Evolutionary conservation across 1,139 yeast genomes (phyloP).

Genomic region (Taphrina sp.): DNA sequence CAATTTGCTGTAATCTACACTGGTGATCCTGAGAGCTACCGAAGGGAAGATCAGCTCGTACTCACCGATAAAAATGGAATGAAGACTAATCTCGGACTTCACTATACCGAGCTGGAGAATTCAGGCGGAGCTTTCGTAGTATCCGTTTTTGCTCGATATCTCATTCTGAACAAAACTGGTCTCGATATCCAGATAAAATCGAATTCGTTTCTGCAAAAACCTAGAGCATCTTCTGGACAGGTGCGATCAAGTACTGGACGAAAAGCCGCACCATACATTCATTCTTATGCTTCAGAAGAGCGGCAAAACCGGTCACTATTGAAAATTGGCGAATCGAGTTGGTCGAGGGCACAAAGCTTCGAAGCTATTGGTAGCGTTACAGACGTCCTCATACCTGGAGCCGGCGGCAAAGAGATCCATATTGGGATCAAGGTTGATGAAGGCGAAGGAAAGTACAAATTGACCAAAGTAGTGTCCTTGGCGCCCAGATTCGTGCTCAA

Average conservation of each 20-base stretch:
- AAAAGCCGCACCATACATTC: constrained; percentile 65
- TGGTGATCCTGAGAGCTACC: constrained; percentile 56
- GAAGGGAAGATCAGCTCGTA: constrained; percentile 54
- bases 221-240: constrained; percentile 33
- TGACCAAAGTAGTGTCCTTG: constrained; percentile 73
- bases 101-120: constrained; percentile 50
- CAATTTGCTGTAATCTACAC: constrained; percentile 75
- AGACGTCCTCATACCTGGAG: constrained; percentile 61
- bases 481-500: constrained; percentile 79
- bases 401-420: constrained; percentile 64
- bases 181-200: constrained; percentile 62
- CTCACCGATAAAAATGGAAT: constrained; percentile 65
- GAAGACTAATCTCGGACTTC: constrained; percentile 59
- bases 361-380: constrained; percentile 85
- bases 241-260: constrained; percentile 40
- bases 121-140: constrained; percentile 46
- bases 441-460: constrained; percentile 78
- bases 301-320: constrained; percentile 68
- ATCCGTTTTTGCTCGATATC: constrained; percentile 78
- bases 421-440: constrained; percentile 74
- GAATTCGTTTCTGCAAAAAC: constrained; percentile 42
- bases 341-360: constrained; percentile 76
- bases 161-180: constrained; percentile 77
- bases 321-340: constrained; percentile 65
- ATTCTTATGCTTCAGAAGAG: constrained; percentile 70